Evolutionary conservation across 1,139 yeast genomes (phyloP), one percentile per base, ranked within the genome.

Genomic region (Kodamaea anthophila): DNA sequence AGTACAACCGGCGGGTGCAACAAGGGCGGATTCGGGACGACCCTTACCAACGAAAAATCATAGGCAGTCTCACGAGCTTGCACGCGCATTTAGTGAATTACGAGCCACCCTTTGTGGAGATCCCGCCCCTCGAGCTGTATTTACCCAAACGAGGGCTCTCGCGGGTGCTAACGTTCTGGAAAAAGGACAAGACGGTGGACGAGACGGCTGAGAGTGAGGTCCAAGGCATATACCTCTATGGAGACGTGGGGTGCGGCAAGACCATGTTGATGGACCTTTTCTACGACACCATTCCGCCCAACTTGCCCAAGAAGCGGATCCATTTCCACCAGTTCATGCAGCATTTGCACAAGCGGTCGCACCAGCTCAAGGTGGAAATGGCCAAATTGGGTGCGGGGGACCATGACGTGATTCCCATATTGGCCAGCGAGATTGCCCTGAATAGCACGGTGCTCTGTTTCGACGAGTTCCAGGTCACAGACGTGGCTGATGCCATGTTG

Each of bases 271-370:
- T 91, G 97, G 98, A 91, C 55, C 66, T 91, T 45, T 91, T 91
- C 47, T 91, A 87, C 56, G 64, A 74, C 13, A 85, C 96, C 0
- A 69, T 91, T 10, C 96, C 97, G 0, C 31, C 53, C 1, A 86
- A 81, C 49, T 59, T 91, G 36, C 70, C 91, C 15, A 87, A 86
- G 46, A 72, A 66, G 44, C 66, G 98, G 39, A 65, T 88, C 28
- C 98, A 91, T 58, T 91, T 91, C 67, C 98, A 91, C 55, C 95
- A 87, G 43, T 91, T 91, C 54, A 91, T 91, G 96, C 97, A 91
- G 53, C 76, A 79, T 45, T 71, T 91, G 28, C 98, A 91, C 56
- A 85, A 85, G 47, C 66, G 96, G 46, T 72, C 86, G 1, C 96
- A 87, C 52, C 80, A 77, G 46, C 67, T 91, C 31, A 81, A 82